Conservation (phyloP, 2,329 filamentous ascomycete species). For the Xylaria digitata region DNA sequence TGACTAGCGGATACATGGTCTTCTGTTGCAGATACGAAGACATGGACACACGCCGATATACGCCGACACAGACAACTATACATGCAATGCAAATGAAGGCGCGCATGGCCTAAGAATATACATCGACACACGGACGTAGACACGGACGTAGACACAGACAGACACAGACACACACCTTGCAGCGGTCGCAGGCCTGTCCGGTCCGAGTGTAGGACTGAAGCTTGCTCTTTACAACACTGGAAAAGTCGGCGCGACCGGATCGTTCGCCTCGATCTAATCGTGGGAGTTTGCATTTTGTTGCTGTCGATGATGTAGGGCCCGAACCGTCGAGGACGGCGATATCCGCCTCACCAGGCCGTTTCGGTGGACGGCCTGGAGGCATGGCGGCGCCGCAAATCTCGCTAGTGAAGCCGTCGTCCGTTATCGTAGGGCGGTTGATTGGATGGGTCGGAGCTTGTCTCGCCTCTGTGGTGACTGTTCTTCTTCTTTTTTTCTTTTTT, state of each 20-base stretch:
- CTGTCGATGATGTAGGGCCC: conserved; percentile 30
- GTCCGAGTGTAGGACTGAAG: conserved; percentile 71
- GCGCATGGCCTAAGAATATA: not conserved
- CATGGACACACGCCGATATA: not conserved
- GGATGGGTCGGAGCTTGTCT: conserved; percentile 15
- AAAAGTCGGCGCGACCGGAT: conserved; percentile 61
- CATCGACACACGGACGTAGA: conserved; percentile 2
- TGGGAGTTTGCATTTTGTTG: conserved; percentile 60
- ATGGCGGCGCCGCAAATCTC: conserved; percentile 46
- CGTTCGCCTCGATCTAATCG: conserved; percentile 58
- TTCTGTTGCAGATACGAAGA: not conserved
- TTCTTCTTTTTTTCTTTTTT: not conserved
- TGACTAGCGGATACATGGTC: conserved; percentile 7
- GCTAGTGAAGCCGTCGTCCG: conserved; percentile 26
- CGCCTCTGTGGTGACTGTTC: not conserved
- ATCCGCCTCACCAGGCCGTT: conserved; percentile 57
- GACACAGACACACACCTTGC: conserved; percentile 70
- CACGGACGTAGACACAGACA: not conserved
- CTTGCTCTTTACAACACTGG: conserved; percentile 66
- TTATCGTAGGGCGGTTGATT: conserved; percentile 14
- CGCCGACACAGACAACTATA: not conserved
- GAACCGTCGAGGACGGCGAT: conserved; percentile 52
- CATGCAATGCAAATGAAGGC: conserved; percentile 1
- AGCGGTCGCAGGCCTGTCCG: conserved; percentile 88
- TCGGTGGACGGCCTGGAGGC: conserved; percentile 57